Evolutionary conservation across 257 asterid genomes (phyloP).

Genomic region (Agastache rugosa): DNA sequence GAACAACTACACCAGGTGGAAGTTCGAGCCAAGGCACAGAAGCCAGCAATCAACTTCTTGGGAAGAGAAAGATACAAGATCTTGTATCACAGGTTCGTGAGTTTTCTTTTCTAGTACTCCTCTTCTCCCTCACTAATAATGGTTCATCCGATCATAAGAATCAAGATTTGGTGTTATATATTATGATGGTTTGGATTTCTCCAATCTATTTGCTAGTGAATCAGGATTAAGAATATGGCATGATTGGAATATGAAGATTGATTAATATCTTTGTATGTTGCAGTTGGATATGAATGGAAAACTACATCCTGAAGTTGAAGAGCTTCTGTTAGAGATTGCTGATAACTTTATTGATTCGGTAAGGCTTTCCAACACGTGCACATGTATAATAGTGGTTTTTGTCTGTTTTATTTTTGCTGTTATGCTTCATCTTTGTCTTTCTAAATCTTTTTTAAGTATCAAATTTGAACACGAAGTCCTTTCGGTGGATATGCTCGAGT

Average conservation of each 20-base stretch:
- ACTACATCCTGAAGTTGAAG: constrained; percentile 91
- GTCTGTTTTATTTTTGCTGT: constrained; percentile 18
- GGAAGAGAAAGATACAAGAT: constrained; percentile 93
- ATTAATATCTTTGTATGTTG: constrained; percentile 36
- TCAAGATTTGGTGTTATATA: constrained; percentile 21
- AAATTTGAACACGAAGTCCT: neutral
- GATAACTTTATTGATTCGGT: constrained; percentile 90
- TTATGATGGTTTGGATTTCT: constrained; percentile 12
- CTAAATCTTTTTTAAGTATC: neutral
- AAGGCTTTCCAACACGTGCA: constrained; percentile 43
- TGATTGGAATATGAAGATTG: constrained; percentile 25
- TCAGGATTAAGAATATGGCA: constrained; percentile 16
- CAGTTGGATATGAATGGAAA: constrained; percentile 73
- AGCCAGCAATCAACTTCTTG: constrained; percentile 85
- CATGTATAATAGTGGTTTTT: constrained; percentile 10
- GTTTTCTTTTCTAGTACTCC: neutral
- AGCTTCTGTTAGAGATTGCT: constrained; percentile 75
- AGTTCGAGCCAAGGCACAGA: constrained; percentile 96
- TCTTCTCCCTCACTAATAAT: constrained; percentile 10
- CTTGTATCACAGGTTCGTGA: constrained; percentile 79
- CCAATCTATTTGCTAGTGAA: constrained; percentile 25
- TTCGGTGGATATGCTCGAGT: neutral
- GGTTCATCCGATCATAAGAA: constrained; percentile 16
- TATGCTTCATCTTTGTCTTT: constrained; percentile 31
- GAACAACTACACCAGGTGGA: constrained; percentile 87